Percentiles rank a stretch among this genome's conserved stretches.
phyloP scores from a whole-genome alignment of 371 early-diverging fungal species.

The Rhizopus stolonifer region DNA sequence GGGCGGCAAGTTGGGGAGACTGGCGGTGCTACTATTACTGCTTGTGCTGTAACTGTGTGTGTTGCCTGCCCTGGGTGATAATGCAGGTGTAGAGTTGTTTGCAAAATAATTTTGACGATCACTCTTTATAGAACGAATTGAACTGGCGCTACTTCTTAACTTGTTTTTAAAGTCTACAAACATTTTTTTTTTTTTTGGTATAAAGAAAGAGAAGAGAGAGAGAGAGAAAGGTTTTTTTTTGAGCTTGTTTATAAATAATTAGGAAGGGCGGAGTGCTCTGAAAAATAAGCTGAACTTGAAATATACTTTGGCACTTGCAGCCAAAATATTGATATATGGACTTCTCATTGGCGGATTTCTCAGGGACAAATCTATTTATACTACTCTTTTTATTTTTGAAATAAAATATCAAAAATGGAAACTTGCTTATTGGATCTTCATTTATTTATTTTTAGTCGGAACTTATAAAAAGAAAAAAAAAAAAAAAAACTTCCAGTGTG shows the following conservation, averaged over 20 bases:
- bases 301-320: too few relatives aligned
- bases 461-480: too few relatives aligned
- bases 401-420: too few relatives aligned
- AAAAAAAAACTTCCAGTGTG: too few relatives aligned
- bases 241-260: not conserved
- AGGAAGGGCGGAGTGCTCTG: not conserved
- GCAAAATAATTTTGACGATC: not conserved
- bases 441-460: too few relatives aligned
- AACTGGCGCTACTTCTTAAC: conserved; percentile 13
- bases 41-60: conserved; percentile 2
- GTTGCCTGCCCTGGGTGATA: not conserved
- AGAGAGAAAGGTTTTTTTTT: not conserved
- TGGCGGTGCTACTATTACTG: conserved; percentile 3
- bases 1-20: conserved; percentile 5
- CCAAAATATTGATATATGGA: too few relatives aligned
- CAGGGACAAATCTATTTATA: too few relatives aligned
- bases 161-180: conserved; percentile 10
- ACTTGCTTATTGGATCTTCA: too few relatives aligned
- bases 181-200: conserved; percentile 1
- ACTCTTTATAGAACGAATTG: conserved; percentile 6
- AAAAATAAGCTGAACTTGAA: too few relatives aligned
- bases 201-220: not conserved
- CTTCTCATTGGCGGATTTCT: too few relatives aligned
- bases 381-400: too few relatives aligned
- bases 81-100: not conserved